Conservation (phyloP, 1,284 basidiomycete genomes). For the Mixia osmundae region DNA sequence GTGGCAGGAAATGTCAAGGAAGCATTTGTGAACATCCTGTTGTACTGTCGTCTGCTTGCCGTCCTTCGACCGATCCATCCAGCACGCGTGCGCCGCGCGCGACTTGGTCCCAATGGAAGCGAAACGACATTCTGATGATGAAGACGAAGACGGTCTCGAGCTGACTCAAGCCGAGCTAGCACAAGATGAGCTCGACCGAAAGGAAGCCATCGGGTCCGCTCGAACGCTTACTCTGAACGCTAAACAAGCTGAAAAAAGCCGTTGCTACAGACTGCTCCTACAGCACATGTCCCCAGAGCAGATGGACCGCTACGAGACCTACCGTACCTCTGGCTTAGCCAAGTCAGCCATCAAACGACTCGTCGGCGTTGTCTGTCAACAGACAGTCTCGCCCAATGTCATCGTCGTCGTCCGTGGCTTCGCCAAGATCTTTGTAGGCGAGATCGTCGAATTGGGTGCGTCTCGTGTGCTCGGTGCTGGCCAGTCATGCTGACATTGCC, state of each 20-base stretch:
- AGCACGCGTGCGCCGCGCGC: too few species aligned
- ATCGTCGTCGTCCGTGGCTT: constrained; percentile 73
- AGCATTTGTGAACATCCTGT: too few species aligned
- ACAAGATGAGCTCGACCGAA: constrained; percentile 16
- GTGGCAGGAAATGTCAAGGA: too few species aligned
- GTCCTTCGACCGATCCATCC: too few species aligned
- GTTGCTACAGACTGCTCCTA: constrained; percentile 34
- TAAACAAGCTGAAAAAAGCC: neutral
- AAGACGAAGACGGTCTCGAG: constrained; percentile 19
- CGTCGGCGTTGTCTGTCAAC: constrained; percentile 50
- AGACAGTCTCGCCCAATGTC: constrained; percentile 57
- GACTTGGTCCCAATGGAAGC: too few species aligned
- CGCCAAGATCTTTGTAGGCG: constrained; percentile 72
- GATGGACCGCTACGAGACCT: constrained; percentile 69
- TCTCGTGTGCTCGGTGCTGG: neutral
- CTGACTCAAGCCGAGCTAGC: too few species aligned
- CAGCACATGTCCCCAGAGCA: constrained; percentile 61
- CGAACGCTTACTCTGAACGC: neutral
- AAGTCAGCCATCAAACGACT: constrained; percentile 66
- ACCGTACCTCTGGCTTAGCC: constrained; percentile 53
- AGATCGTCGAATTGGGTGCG: constrained; percentile 65
- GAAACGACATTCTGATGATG: too few species aligned
- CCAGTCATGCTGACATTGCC: neutral
- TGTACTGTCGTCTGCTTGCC: too few species aligned
- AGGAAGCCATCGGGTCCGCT: constrained; percentile 21